These are phyloP conservation scores for Apiospora phragmitis DNA, from an alignment of 2,329 filamentous ascomycete species.

Conservation along the genomic window DNA sequence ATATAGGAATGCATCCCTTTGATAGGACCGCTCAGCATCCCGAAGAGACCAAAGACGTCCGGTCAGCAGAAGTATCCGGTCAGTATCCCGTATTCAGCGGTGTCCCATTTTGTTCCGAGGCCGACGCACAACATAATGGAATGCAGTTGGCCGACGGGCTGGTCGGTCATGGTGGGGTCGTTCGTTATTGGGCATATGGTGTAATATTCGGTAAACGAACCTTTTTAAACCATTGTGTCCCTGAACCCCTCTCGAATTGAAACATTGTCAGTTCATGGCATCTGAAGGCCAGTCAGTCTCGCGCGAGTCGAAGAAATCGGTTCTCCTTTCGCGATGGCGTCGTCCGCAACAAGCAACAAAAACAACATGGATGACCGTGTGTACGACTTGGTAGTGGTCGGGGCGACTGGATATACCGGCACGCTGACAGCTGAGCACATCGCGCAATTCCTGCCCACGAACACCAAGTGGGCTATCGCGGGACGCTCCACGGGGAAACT, in stretches of 20 bases:
- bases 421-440: conserved; percentile 76
- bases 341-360: not conserved
- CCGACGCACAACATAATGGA: not conserved
- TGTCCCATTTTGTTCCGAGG: not conserved
- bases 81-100: not conserved
- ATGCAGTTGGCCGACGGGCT: not conserved
- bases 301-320: not conserved
- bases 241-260: not conserved
- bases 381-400: conserved; percentile 13
- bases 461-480: conserved; percentile 84
- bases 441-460: conserved; percentile 66
- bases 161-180: not conserved
- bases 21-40: no score
- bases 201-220: not conserved
- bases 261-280: not conserved
- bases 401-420: conserved; percentile 73
- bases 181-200: not conserved
- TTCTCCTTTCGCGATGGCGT: not conserved
- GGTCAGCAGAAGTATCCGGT: no score
- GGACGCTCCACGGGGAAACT: conserved; percentile 70
- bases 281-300: not conserved
- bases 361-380: not conserved
- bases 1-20: not conserved
- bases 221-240: not conserved
- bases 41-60: not conserved